phyloP scores from a whole-genome alignment of 352 stramenopile species.

The Globisporangium barbulae region DNA sequence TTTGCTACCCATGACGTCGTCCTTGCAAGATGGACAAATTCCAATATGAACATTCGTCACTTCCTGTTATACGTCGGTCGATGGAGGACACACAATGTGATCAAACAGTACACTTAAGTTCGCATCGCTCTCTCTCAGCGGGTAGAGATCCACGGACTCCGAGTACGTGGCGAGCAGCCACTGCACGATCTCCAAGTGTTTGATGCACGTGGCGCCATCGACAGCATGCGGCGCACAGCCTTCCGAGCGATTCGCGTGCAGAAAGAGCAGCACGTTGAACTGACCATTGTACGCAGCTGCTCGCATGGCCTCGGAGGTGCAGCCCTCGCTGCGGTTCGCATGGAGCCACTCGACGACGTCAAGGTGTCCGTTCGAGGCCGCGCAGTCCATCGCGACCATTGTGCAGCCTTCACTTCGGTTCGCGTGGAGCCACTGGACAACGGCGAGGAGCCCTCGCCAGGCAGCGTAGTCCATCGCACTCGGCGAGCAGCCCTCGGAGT shows the following conservation, averaged over 20 bases:
- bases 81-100: too few relatives aligned
- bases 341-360: not conserved
- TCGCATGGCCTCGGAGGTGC: not conserved
- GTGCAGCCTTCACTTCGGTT: too few relatives aligned
- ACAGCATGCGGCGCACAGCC: not conserved
- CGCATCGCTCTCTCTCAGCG: not conserved
- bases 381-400: too few relatives aligned
- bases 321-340: not conserved
- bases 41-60: not conserved
- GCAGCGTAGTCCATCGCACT: too few relatives aligned
- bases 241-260: not conserved
- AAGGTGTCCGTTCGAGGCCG: too few relatives aligned
- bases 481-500: not conserved
- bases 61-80: not conserved
- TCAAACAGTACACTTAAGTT: not conserved
- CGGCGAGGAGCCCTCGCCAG: not conserved
- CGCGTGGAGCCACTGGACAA: constrained; percentile 8
- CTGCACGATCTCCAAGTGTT: not conserved
- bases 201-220: not conserved
- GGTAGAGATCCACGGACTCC: not conserved
- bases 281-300: not conserved
- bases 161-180: not conserved
- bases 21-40: not conserved
- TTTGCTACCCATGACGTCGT: not conserved
- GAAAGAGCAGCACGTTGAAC: not conserved